phyloP scores from a whole-genome alignment of 2,329 filamentous ascomycete species.

The Fusarium sp. region DNA sequence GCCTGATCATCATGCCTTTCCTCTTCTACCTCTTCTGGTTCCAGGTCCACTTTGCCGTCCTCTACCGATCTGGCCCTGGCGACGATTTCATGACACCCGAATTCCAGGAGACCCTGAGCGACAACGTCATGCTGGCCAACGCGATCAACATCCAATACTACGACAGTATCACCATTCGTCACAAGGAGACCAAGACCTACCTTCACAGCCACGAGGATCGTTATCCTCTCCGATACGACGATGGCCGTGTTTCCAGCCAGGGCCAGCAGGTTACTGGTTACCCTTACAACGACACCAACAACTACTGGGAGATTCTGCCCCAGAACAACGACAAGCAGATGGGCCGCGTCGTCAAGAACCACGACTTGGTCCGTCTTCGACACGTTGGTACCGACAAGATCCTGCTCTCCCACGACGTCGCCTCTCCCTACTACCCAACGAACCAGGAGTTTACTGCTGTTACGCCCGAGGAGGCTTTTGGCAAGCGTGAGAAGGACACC shows the following conservation, averaged over 20 bases:
- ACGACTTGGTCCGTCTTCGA: conserved; percentile 85
- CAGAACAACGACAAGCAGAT: conserved; percentile 66
- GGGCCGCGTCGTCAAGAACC: conserved; percentile 78
- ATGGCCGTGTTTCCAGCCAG: conserved; percentile 96
- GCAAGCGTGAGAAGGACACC: conserved; percentile 84
- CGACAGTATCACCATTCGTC: conserved; percentile 85
- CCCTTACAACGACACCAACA: conserved; percentile 98
- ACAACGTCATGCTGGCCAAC: conserved; percentile 92
- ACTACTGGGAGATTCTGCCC: conserved; percentile 95
- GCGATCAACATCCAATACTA: conserved; percentile 89
- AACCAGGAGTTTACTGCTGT: conserved; percentile 98
- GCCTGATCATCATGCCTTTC: conserved; percentile 90
- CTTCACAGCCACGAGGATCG: conserved; percentile 91
- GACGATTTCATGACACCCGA: conserved; percentile 99
- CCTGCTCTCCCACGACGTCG: conserved; percentile 94
- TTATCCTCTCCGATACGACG: conserved; percentile 95
- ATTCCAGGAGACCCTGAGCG: conserved; percentile 96
- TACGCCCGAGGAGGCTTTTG: conserved; percentile 75
- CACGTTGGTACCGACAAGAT: conserved; percentile 87
- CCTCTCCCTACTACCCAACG: conserved; percentile 93
- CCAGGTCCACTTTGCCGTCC: conserved; percentile 96
- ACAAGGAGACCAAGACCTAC: conserved; percentile 98
- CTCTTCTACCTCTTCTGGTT: conserved; percentile 99
- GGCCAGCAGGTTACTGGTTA: conserved; percentile 98
- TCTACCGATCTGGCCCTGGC: conserved; percentile 88